These are phyloP conservation scores for Houttuynia cordata DNA, from an alignment of 164 flowering plant genomes.

Conservation along the genomic window DNA sequence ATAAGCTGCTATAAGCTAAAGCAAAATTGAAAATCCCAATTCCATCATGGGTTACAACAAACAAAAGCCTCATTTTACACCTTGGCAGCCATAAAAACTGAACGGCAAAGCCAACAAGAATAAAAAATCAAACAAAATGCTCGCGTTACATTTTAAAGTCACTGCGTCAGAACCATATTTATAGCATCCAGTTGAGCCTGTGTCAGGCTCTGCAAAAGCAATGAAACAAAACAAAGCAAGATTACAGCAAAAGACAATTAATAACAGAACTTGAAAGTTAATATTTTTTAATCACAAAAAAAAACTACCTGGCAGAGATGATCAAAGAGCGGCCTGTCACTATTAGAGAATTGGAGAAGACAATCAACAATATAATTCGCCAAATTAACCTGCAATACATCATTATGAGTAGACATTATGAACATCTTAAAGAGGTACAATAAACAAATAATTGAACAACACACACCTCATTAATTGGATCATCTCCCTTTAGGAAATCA, in stretches of 20 bases:
- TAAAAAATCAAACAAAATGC: neutral
- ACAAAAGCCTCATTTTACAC: neutral
- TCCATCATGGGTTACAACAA: neutral
- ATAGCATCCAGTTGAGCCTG: conserved; percentile 30
- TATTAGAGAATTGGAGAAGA: conserved; percentile 34
- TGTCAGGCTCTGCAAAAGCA: conserved; percentile 31
- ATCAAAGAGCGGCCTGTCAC: conserved; percentile 40
- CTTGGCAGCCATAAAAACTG: neutral
- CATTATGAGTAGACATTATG: neutral
- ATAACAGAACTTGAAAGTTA: neutral
- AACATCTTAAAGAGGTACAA: neutral
- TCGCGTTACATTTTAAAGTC: neutral
- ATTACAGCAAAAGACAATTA: neutral
- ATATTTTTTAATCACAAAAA: no score
- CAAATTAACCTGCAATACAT: conserved; percentile 52
- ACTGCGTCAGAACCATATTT: conserved; percentile 15
- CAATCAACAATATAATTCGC: conserved; percentile 52
- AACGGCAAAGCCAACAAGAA: neutral
- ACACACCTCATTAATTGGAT: conserved; percentile 75
- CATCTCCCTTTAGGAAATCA: conserved; percentile 38
- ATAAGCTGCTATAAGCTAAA: no score
- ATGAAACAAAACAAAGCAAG: conserved; percentile 1
- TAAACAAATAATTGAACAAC: neutral
- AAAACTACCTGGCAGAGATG: conserved; percentile 60
- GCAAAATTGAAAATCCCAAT: no score